Evolutionary conservation across 2,329 filamentous ascomycete species (phyloP).

Genomic region (Cercospora zeina): DNA sequence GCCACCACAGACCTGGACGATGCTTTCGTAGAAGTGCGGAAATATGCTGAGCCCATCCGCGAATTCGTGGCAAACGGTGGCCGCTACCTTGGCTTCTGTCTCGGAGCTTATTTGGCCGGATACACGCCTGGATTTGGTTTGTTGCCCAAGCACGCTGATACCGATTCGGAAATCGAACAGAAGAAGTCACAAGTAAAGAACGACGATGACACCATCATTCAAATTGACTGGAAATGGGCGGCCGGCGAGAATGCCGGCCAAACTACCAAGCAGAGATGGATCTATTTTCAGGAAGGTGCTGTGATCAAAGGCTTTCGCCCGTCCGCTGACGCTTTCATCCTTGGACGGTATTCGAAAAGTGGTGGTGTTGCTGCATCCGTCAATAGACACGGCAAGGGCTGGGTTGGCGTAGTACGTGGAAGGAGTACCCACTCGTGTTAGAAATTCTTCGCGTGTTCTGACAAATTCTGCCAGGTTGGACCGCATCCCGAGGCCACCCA

Average conservation of each 20-base stretch:
- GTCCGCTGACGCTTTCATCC: slow-evolving; percentile 21
- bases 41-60: slow-evolving; percentile 21
- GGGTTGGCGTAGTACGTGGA: slow-evolving; percentile 24
- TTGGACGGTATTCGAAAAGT: slow-evolving; percentile 29
- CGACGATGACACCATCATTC: slow-evolving; percentile 28
- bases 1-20: slow-evolving; percentile 21
- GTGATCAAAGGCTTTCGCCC: slow-evolving; percentile 17
- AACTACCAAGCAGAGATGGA: slow-evolving; percentile 25
- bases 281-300: slow-evolving; percentile 32
- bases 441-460: background rate
- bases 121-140: slow-evolving; percentile 26
- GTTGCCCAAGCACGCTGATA: slow-evolving; percentile 22
- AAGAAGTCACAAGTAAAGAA: slow-evolving; percentile 23
- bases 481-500: slow-evolving; percentile 31
- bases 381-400: slow-evolving; percentile 27
- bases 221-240: slow-evolving; percentile 31
- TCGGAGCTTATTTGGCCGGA: slow-evolving; percentile 30
- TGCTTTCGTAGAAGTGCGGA: slow-evolving; percentile 24
- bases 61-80: slow-evolving; percentile 29
- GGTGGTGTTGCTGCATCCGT: slow-evolving; percentile 27
- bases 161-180: slow-evolving; percentile 20
- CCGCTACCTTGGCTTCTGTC: slow-evolving; percentile 31
- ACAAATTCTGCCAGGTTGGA: slow-evolving; percentile 15
- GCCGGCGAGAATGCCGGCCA: slow-evolving; percentile 20
- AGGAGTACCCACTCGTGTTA: background rate